Evolutionary conservation across 2,329 filamentous ascomycete genomes (phyloP), one percentile per base, ranked within the genome.

Genomic region (Proliferodiscus dingleyae): DNA sequence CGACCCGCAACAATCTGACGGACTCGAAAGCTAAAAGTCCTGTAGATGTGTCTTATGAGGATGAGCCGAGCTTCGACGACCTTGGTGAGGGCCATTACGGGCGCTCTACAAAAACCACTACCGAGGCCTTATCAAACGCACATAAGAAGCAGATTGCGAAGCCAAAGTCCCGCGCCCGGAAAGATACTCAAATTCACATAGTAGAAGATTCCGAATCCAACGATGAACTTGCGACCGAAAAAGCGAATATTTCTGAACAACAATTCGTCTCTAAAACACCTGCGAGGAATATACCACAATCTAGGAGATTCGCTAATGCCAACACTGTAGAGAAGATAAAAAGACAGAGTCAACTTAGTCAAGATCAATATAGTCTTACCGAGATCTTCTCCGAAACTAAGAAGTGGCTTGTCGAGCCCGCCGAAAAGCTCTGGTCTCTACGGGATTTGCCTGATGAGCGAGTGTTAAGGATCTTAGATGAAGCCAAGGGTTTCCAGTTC

Each of bases 341-440:
- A 19, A 15, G 19, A 37, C 18, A 2, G 15, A 21, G 2, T 50
- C 29, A 10, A 19, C 7, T 8, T 10, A 9, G 15, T 34, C 2
- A 3, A 10, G 7, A 34, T 9, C 5, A 4, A 19, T 34, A 34
- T 18, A 4, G 9, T 3, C 10, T 34, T 13, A 18, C 19, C 13
- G n/a, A 34, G 9, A 34, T 41, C 4, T 45, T 47, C 15, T 33
- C 19, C 11, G 34, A 32, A 5, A 13, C 2, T 5, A 23, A 32
- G 15, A 34, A 38, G 15, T 47, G 49, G 45, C 34, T 43, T 11
- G 18, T 39, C 6, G 15, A 21, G 16, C 4, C 13, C n/a, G 16
- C 4, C 19, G 16, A 10, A 7, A 15, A 16, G n/a, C 16, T 4
- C 16, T 34, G 32, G 32, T 18, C 16, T 9, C n/a, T 34, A 13